A percentile compares a stretch with the other conserved stretches of the same genome.
Evolutionary conservation across 768 basidiomycete species (phyloP).

Genomic region (Rhizopogon roseolus): DNA sequence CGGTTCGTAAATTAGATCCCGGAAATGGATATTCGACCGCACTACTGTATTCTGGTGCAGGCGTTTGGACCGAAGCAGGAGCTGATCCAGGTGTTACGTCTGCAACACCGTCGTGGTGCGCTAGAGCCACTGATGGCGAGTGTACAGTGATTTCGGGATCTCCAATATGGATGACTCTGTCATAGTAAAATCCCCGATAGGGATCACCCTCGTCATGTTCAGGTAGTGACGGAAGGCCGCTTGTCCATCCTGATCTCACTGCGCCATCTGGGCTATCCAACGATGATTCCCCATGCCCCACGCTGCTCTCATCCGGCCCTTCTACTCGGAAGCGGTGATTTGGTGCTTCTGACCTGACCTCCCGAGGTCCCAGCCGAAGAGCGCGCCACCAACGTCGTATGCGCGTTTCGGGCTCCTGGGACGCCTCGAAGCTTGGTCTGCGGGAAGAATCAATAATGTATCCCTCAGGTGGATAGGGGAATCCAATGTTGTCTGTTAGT

Average conservation of each 20-base stretch:
- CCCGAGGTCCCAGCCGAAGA: conserved; percentile 19
- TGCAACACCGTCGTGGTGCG: neutral
- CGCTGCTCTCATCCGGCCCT: conserved; percentile 19
- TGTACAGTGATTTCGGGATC: conserved; percentile 7
- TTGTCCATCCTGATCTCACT: neutral
- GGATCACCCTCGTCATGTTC: conserved; percentile 9
- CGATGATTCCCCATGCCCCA: conserved; percentile 8
- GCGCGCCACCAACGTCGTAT: conserved; percentile 19
- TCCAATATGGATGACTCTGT: conserved; percentile 17
- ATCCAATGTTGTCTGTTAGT: conserved; percentile 7
- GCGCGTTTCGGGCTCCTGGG: conserved; percentile 4
- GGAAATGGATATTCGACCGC: neutral
- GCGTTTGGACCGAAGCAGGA: neutral
- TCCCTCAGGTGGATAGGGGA: conserved; percentile 9
- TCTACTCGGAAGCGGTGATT: conserved; percentile 18
- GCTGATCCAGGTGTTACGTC: neutral
- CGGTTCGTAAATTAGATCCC: neutral
- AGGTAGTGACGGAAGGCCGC: conserved; percentile 4
- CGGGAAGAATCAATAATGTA: neutral
- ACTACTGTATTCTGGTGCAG: conserved; percentile 3
- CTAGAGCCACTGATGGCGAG: conserved; percentile 9
- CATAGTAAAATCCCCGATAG: neutral
- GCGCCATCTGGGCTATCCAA: conserved; percentile 6
- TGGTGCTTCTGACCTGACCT: conserved; percentile 21
- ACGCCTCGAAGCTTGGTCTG: neutral